Conservation (phyloP, 371 early-diverging fungal genomes). For the Apophysomyces ossiformis region DNA sequence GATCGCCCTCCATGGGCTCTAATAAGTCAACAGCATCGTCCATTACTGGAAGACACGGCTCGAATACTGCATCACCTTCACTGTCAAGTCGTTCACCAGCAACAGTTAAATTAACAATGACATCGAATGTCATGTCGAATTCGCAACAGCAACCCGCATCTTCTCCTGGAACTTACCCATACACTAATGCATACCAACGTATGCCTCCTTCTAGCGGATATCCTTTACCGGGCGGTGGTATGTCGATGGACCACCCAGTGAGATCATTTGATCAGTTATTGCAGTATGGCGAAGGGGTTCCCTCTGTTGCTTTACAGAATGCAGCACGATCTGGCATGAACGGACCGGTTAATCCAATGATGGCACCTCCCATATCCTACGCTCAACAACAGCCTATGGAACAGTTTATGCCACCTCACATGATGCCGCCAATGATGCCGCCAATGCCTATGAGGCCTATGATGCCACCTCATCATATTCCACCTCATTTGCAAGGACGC, state of each 20-base stretch:
- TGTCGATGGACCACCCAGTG: constrained; percentile 7
- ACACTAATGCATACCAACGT: constrained; percentile 11
- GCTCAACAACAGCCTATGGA: constrained; percentile 26
- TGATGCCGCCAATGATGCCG: constrained; percentile 42
- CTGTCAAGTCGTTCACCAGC: constrained; percentile 25
- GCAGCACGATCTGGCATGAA: constrained; percentile 5
- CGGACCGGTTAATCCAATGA: constrained; percentile 20
- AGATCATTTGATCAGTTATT: constrained; percentile 17
- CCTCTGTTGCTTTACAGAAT: constrained; percentile 8
- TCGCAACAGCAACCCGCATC: constrained; percentile 15
- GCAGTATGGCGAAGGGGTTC: constrained; percentile 14
- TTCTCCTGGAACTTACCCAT: constrained; percentile 12
- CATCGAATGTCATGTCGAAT: constrained; percentile 1
- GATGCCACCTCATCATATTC: constrained; percentile 40
- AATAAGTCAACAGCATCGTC: constrained; percentile 22
- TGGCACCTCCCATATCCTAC: constrained; percentile 19
- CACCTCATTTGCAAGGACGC: constrained; percentile 27
- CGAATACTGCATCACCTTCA: constrained; percentile 18
- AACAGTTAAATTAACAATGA: constrained; percentile 12
- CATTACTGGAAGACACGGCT: constrained; percentile 5
- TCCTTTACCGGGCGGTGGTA: constrained; percentile 11
- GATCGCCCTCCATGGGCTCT: constrained; percentile 38
- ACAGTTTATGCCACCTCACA: constrained; percentile 35
- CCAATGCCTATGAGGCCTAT: constrained; percentile 32
- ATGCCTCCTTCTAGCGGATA: constrained; percentile 21